Base-by-base conservation (phyloP, 2,329 filamentous ascomycete species). In the Claviceps africana region DNA sequence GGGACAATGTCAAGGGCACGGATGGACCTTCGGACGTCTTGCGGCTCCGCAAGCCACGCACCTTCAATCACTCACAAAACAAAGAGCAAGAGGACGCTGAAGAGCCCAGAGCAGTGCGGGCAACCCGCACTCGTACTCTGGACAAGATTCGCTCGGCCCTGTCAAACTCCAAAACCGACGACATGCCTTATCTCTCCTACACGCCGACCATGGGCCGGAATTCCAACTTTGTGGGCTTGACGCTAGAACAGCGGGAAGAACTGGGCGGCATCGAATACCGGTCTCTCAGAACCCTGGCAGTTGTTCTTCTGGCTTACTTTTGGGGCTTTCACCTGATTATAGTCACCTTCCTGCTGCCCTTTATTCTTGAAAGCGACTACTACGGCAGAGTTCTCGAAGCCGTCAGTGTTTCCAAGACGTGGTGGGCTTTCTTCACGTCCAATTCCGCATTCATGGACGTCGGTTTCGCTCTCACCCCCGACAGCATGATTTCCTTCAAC, bases 211-310 rank as follows among this genome's bases (percentile, higher is more conserved):
- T 96, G 51, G 91, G 86, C 25, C 82, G 93, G 56, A 98, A 98
- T 65, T 97, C 91, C 11, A 85, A 87, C 39, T 98, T 97, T 62
- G 77, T 93, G 13, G 88, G 90, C 58, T 68, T 98, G 57, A 87
- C 85, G 0, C 85, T 95, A 58, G 88, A 93, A 57, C 89, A 98
- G 67, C 81, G 93, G 58, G 90, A 98, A 64, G 93, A 98, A 67
- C 72, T 98, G 2, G 93, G 93, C 11, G 93, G 93, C 21, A 95
- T 98, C 56, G 93, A 98, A 66, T 98, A 98, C 63, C 84, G 93
- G 6, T 87, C 91, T 0, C 67, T 98, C 55, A 94, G 95, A 66
- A 88, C 88, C 2, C 70, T 98, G 47, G 86, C 87, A 1, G 64
- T 88, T 30, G 82, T 97, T 31, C 72, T 97, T 21, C 75, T 86